phyloP scores from a whole-genome alignment of 2,329 filamentous ascomycete species.

The Pseudocercospora pini-densiflorae region DNA sequence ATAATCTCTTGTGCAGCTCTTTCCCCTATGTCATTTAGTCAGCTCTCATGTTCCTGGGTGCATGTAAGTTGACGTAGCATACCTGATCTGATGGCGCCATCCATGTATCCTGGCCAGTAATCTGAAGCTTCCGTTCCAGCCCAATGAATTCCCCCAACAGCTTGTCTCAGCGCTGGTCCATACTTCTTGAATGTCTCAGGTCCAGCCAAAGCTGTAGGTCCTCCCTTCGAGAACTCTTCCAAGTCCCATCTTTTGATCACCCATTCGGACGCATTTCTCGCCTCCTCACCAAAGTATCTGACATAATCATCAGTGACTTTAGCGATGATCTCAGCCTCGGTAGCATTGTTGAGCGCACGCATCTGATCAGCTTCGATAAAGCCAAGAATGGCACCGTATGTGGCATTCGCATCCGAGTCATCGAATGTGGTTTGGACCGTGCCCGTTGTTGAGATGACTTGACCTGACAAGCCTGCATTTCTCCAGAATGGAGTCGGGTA shows the following conservation, averaged over 20 bases:
- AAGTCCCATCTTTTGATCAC: conserved; percentile 35
- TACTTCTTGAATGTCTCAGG: conserved; percentile 30
- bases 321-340: conserved; percentile 27
- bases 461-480: conserved; percentile 28
- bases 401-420: conserved; percentile 27
- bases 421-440: conserved; percentile 31
- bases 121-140: conserved; percentile 34
- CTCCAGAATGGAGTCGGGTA: conserved; percentile 32
- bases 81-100: conserved; percentile 34
- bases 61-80: neutral
- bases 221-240: conserved; percentile 34
- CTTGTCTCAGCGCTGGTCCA: conserved; percentile 25
- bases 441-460: conserved; percentile 27
- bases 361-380: conserved; percentile 37
- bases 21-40: neutral
- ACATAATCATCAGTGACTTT: conserved; percentile 27
- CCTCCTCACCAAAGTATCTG: conserved; percentile 26
- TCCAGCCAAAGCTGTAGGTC: conserved; percentile 32
- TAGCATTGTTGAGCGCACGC: conserved; percentile 28
- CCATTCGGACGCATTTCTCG: conserved; percentile 23
- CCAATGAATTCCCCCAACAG: conserved; percentile 30
- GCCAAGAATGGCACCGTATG: conserved; percentile 35
- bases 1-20: neutral
- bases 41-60: neutral
- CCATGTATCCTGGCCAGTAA: conserved; percentile 37